Base-by-base conservation (phyloP, 495 filamentous ascomycete genomes). In the Xylaria flabelliformis region DNA sequence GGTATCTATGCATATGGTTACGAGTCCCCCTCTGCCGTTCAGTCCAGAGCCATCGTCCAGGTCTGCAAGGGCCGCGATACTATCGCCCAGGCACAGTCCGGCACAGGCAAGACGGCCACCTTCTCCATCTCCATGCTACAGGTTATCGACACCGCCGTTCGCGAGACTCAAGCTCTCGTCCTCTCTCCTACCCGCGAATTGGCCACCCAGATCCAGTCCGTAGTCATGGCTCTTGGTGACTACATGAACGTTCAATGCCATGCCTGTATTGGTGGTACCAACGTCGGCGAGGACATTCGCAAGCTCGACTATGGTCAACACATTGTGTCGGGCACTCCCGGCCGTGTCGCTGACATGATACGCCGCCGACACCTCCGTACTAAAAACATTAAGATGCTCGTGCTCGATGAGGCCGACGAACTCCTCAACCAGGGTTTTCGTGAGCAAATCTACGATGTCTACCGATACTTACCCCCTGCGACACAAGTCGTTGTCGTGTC, bases 211-310 rank as follows among this genome's bases (percentile, higher is more conserved):
- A 99, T 99, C 75, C 96, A 98, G 80, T 97, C 94, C 59, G 96
- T 99, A 66, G 90, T 99, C 74, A 93, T 98, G 88, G 96, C 95
- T 19, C 90, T 99, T 39, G 96, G 96, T 64, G 96, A 99, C 80
- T 99, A 97, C 86, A 98, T 98, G 97, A 99, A 98, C 79, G 92
- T 98, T 2, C 93, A 99, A 82, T 98, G 97, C 83, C 96, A 99
- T 76, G 94, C 96, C 75, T 98, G 97, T 81, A 99, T 99, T 83
- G 96, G 96, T 74, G 96, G 96, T 41, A 99, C 96, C 72, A 97
- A 95, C 78, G 93, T 99, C 68, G 93, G 96, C 56, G 95, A 98
- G 73, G 96, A 99, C 82, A 98, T 98, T 76, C 91, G 93, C 83
- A 97, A 95, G 80, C 93, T 99, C 48, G 93, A 98, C 76, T 95